Evolutionary conservation across 2,329 filamentous ascomycete species (phyloP), one percentile per base, ranked within the genome.

Genomic region (Dactylellina leptospora): DNA sequence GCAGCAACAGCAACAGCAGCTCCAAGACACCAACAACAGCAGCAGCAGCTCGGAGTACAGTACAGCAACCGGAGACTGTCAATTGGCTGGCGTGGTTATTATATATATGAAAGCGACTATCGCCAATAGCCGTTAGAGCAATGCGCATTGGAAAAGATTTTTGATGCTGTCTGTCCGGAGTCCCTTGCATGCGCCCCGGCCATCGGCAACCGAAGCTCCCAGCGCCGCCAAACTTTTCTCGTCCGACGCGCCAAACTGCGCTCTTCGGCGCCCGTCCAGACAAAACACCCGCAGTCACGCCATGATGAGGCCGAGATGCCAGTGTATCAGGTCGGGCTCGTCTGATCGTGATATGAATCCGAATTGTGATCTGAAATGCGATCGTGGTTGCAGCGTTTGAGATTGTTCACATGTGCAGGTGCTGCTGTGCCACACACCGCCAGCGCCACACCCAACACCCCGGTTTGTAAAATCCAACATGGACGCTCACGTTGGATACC

Each of bases 121-220:
- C 51, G 18, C n/a, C 5, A 30, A 27, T 56, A 11, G 23, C 18
- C 11, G 18, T 45, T 18, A 18, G 18, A 8, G 4, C 18, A 11
- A n/a, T 13, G 13, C 11, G 8, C 30, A 20, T 36, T 33, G n/a
- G n/a, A n/a, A 36, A 30, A 53, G 3, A 23, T 16, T 11, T 11
- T 11, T n/a, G 4, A 6, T 38, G 23, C 16, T 4, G 22, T 13
- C 25, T 63, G 36, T 36, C 59, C 47, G 53, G 30, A 53, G 50
- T 38, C 30, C 50, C 50, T 42, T 54, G 40, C 53, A 58, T 20
- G 20, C 4, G 23, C 30, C 63, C 66, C 58, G 58, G 38, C 51
- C 58, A 40, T 42, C 66, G 66, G 66, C 36, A 71, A 71, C 66
- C 66, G 66, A 71, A 71, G 16, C 44, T 28, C 66, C 59, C 47